Evolutionary conservation across 352 stramenopile genomes (phyloP), one percentile per base, ranked within the genome.

Genomic region (Globisporangium spiculum): DNA sequence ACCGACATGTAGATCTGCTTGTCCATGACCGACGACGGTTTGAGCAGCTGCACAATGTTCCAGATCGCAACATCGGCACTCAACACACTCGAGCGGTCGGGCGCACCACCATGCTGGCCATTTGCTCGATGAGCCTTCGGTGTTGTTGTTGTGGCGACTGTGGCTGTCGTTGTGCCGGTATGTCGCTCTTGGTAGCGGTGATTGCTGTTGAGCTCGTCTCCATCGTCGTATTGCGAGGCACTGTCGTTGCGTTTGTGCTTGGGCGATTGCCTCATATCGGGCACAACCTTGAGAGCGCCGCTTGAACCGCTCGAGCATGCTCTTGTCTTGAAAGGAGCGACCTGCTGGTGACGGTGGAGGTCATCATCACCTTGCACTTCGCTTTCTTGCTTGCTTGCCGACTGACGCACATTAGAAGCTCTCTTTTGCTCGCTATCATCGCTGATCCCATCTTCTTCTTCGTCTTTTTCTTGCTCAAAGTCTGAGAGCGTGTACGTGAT

Each of bases 1-100:
- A 74, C 38, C 0, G 75, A 78, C 66, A 88, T 83, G 41, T 75
- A 76, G 14, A 84, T 54, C 70, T 88, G 81, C 63, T 76, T 73
- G 36, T 73, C 70, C 48, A 76, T 64, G 18, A 63, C 65, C 3
- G 68, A 69, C 52, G 60, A 60, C 20, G 68, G 74, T 7, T 52
- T 67, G 24, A 78, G 69, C 50, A 78, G 46, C 34, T 76, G 52
- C 2, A 73, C n/a, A 16, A 78, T 70, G 41, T 56, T 71, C 32
- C 67, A 69, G 16, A 79, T 60, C 26, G 67, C 70, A 2, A 58
- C n/a, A 27, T 79, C 73, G n/a, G 70, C 57, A 38, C 64, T 79
- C 16, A 53, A 20, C 34, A 68, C 9, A 26, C 63, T 60, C 53
- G 38, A 54, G 22, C 63, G 63, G 38, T 68, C 52, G 4, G 48